Percentiles rank a stretch among this genome's conserved stretches.
phyloP scores from a whole-genome alignment of 331 rosid species.

The Malus hybrid region DNA sequence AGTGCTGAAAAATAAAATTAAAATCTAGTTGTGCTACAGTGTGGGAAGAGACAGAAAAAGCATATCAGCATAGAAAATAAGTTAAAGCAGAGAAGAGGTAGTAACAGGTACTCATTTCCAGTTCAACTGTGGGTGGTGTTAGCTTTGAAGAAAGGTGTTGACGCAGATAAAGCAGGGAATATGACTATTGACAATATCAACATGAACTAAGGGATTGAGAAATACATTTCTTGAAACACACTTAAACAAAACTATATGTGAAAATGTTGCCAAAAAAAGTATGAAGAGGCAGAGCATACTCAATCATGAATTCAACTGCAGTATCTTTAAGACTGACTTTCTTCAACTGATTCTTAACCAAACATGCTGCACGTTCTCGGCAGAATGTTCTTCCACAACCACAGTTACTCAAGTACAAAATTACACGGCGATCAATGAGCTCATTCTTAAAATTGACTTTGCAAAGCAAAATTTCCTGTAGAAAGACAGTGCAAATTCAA shows the following conservation, averaged over 20 bases:
- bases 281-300: slow-evolving; percentile 47
- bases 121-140: not conserved
- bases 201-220: not conserved
- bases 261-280: not conserved
- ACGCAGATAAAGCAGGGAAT: not conserved
- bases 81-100: not conserved
- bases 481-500: slow-evolving; percentile 3
- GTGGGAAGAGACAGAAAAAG: not conserved
- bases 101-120: not conserved
- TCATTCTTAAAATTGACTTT: slow-evolving; percentile 75
- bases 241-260: not conserved
- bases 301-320: slow-evolving; percentile 63
- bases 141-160: not conserved
- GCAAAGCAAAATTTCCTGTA: slow-evolving; percentile 85
- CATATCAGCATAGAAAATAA: not conserved
- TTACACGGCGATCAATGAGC: slow-evolving; percentile 62
- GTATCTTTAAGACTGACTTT: slow-evolving; percentile 75
- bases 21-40: not conserved
- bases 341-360: slow-evolving; percentile 64
- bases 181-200: not conserved
- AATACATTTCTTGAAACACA: not conserved
- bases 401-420: slow-evolving; percentile 69
- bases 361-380: slow-evolving; percentile 70
- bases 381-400: slow-evolving; percentile 67
- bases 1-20: not conserved